Base-by-base conservation (phyloP, 2,329 filamentous ascomycete genomes). In the Plenodomus biglobosus region DNA sequence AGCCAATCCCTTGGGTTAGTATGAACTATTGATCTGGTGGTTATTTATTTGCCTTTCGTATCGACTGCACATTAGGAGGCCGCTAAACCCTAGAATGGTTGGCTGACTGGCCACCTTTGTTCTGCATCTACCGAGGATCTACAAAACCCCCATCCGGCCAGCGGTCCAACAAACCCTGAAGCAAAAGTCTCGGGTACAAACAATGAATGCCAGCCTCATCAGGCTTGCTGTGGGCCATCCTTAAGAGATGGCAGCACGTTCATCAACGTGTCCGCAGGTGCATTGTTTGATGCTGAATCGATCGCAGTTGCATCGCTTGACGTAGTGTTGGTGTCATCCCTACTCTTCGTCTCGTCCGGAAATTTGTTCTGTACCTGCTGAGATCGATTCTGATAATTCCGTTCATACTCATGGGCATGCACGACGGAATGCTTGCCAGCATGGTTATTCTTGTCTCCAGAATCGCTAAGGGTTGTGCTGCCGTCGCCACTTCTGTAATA, bases 221-320 rank as follows among this genome's bases (percentile, higher is more conserved):
- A 32, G 27, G 8, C 24, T 38, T 52, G 36, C 15, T 48, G 39
- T 21, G 41, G 46, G 16, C 46, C 52, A 20, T 55, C 32, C 46
- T 38, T 49, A 40, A 57, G 46, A 15, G 46, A 38, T 19, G 54
- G 52, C 17, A 49, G 36, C 35, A 52, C 42, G 19, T 50, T 55
- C 24, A 56, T 35, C 48, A 43, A 56, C 15, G 41, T 57, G n/a
- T 49, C 44, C 22, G 42, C 48, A 34, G 50, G 47, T 22, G 48
- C 40, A 39, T 53, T 43, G 18, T 44, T 40, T 15, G 47, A 41
- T 13, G 19, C 45, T 19, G 43, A 30, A 44, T 41, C 40, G 24
- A 38, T 27, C 10, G 42, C 37, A 18, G 40, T 22, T 37, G 40
- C 24, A 20, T 8, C 17, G 10, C 13, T 38, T 15, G 27, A 32